Conservation (phyloP, 768 basidiomycete genomes). For the Pholiota microspora region DNA sequence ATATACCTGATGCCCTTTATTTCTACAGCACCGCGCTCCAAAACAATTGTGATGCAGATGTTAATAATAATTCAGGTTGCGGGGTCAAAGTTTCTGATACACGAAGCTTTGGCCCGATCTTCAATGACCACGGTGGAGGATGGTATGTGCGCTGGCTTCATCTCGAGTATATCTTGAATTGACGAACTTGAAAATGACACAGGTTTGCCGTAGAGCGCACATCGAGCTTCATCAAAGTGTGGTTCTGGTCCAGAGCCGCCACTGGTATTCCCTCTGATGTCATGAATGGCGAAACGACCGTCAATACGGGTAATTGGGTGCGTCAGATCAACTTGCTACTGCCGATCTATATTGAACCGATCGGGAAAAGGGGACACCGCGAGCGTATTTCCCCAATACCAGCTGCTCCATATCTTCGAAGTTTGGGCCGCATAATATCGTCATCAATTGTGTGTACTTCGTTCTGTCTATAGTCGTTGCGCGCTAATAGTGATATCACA, state of each 20-base stretch:
- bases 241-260: conserved; percentile 64
- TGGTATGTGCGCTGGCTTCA: conserved; percentile 37
- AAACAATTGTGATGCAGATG: conserved; percentile 49
- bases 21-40: conserved; percentile 30
- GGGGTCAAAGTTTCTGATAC: conserved; percentile 42
- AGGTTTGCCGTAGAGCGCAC: conserved; percentile 70
- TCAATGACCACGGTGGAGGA: conserved; percentile 62
- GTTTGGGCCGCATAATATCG: conserved; percentile 58
- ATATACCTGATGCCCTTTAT: not conserved
- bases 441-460: conserved; percentile 50
- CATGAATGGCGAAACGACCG: conserved; percentile 31
- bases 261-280: conserved; percentile 47
- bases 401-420: conserved; percentile 53
- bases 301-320: conserved; percentile 57
- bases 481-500: not conserved
- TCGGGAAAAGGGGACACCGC: conserved; percentile 48
- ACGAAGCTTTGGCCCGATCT: conserved; percentile 53
- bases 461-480: not conserved
- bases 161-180: not conserved
- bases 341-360: not conserved
- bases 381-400: conserved; percentile 59
- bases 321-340: conserved; percentile 11
- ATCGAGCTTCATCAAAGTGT: conserved; percentile 55
- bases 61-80: conserved; percentile 54
- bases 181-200: not conserved